phyloP scores from a whole-genome alignment of 140 eudicot genomes.

The Anethum foeniculum region DNA sequence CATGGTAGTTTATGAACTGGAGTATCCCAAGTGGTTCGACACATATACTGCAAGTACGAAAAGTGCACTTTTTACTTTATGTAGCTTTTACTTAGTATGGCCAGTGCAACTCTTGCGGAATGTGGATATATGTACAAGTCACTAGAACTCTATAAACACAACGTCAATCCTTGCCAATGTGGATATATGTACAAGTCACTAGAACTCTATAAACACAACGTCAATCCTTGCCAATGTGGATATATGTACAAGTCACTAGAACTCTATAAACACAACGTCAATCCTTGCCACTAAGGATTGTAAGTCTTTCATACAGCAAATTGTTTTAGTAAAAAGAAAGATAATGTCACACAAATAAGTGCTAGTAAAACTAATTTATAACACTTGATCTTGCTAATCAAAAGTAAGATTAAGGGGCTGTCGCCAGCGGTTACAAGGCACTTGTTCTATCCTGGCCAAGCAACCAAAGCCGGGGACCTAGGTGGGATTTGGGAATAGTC shows the following conservation, averaged over 20 bases:
- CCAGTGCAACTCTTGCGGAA: not conserved
- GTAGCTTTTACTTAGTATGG: not conserved
- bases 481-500: too few relatives aligned
- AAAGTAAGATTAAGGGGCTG: not conserved
- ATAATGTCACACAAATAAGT: not conserved
- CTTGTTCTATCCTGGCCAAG: too few relatives aligned
- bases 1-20: too few relatives aligned
- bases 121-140: not conserved
- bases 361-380: not conserved
- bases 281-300: not conserved
- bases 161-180: not conserved
- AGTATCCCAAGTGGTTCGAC: too few relatives aligned
- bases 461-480: too few relatives aligned
- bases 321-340: not conserved
- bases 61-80: not conserved
- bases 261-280: not conserved
- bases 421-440: too few relatives aligned
- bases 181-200: not conserved
- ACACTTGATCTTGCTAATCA: not conserved
- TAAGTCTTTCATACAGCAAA: not conserved
- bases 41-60: too few relatives aligned
- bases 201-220: not conserved
- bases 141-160: not conserved
- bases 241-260: not conserved
- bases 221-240: not conserved